Conservation (phyloP, 225 moss, liverwort and hornwort species). For the Marchantia paleacea region DNA sequence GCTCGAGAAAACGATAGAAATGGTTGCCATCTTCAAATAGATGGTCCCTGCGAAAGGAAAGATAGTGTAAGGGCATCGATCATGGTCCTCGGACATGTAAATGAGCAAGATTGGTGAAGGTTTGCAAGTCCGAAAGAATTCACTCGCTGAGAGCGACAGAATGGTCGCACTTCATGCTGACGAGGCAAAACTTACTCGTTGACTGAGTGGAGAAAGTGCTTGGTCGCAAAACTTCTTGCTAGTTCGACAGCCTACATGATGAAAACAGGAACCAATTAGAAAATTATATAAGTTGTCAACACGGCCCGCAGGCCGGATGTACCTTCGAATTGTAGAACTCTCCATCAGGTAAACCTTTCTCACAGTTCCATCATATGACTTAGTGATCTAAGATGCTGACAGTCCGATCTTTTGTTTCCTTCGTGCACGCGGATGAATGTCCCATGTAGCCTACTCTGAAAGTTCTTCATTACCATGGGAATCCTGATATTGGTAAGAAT, state of each 20-base stretch:
- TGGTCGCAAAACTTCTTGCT: constrained; percentile 25
- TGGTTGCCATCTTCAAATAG: constrained; percentile 36
- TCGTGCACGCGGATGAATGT: not conserved
- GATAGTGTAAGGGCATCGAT: not conserved
- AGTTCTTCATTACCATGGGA: no score
- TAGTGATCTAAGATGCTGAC: not conserved
- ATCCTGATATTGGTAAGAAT: no score
- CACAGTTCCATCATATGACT: not conserved
- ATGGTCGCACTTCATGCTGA: not conserved
- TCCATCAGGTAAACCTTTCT: not conserved
- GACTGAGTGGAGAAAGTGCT: constrained; percentile 32
- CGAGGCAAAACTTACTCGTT: constrained; percentile 22
- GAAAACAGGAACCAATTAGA: not conserved
- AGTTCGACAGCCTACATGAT: constrained; percentile 30
- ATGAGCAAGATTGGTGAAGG: not conserved
- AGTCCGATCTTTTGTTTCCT: not conserved
- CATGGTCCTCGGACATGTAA: not conserved
- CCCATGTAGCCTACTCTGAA: not conserved
- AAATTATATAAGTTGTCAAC: not conserved
- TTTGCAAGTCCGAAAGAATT: not conserved
- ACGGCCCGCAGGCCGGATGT: not conserved
- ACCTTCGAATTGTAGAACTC: not conserved
- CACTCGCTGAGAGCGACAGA: not conserved
- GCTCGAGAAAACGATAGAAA: constrained; percentile 34
- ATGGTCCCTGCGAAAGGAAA: constrained; percentile 23